Evolutionary conservation across 176 grass and related monocot species (phyloP).

Genomic region (Zoysia pacifica): DNA sequence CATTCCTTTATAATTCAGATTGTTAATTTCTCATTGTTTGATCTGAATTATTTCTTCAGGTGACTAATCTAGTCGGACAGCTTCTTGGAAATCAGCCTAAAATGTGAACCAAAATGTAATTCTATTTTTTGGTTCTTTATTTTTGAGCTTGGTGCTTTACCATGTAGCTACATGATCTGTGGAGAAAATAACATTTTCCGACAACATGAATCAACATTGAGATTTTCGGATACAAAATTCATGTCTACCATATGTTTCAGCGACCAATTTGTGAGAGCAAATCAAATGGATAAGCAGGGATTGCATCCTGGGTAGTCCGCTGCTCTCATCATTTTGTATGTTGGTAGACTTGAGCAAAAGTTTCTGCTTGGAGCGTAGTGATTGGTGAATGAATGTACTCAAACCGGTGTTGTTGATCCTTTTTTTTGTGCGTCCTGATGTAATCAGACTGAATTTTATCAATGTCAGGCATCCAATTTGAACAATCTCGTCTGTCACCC

Average conservation of each 20-base stretch:
- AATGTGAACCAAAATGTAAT: slow-evolving; percentile 42
- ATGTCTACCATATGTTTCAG: neutral
- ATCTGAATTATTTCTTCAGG: slow-evolving; percentile 42
- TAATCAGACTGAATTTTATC: too few relatives aligned
- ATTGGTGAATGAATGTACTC: too few relatives aligned
- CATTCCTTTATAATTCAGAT: neutral
- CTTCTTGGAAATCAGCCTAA: slow-evolving; percentile 64
- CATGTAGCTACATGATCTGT: neutral
- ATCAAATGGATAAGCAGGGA: too few relatives aligned
- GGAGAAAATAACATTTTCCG: neutral
- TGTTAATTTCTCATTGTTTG: slow-evolving; percentile 22
- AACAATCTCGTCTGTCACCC: too few relatives aligned
- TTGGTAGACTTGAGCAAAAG: neutral
- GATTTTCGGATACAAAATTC: neutral
- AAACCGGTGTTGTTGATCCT: too few relatives aligned
- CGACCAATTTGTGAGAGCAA: neutral
- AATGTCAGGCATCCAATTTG: too few relatives aligned
- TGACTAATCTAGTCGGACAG: slow-evolving; percentile 67
- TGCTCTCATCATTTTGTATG: too few relatives aligned
- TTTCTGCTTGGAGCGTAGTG: too few relatives aligned
- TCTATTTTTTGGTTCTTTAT: neutral
- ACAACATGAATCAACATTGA: neutral
- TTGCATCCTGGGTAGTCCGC: too few relatives aligned
- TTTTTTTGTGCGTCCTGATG: too few relatives aligned
- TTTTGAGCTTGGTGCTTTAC: neutral